Evolutionary conservation across 2,329 filamentous ascomycete genomes (phyloP).

Genomic region (Hymenoscyphus occultus): DNA sequence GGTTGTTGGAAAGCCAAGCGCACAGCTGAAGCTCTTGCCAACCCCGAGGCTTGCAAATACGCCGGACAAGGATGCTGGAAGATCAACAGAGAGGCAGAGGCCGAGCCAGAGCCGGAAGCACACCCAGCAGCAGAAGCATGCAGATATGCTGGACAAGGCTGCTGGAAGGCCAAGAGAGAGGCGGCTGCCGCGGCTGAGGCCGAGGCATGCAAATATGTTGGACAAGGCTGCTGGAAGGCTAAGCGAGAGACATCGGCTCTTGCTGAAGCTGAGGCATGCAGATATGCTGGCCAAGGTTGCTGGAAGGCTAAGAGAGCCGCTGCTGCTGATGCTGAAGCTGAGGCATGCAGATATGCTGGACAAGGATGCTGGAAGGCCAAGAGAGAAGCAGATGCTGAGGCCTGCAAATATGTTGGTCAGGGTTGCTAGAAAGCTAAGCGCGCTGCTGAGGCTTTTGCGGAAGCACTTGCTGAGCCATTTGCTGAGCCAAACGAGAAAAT

Average conservation of each 20-base stretch:
- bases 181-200: not conserved
- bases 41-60: conserved; percentile 16
- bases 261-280: conserved; percentile 7
- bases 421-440: conserved; percentile 25
- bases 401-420: conserved; percentile 25
- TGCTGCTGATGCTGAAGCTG: conserved; percentile 28
- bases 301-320: conserved; percentile 22
- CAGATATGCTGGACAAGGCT: conserved; percentile 12
- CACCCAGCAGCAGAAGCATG: conserved; percentile 17
- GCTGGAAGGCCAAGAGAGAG: conserved; percentile 30
- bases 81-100: conserved; percentile 25
- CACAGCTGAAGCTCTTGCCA: conserved; percentile 28
- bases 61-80: conserved; percentile 24
- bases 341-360: conserved; percentile 13
- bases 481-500: conserved; percentile 11
- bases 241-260: conserved; percentile 8
- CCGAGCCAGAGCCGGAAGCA: not conserved
- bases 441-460: conserved; percentile 12
- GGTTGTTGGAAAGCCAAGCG: conserved; percentile 33
- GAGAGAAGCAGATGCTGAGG: conserved; percentile 17
- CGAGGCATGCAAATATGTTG: conserved; percentile 20
- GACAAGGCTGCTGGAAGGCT: conserved; percentile 29
- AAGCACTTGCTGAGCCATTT: conserved; percentile 25
- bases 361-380: conserved; percentile 30
- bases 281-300: conserved; percentile 29